These are phyloP conservation scores for Ogataea hybrid DNA, from an alignment of 1,139 yeast genomes.

Conservation along the genomic window DNA sequence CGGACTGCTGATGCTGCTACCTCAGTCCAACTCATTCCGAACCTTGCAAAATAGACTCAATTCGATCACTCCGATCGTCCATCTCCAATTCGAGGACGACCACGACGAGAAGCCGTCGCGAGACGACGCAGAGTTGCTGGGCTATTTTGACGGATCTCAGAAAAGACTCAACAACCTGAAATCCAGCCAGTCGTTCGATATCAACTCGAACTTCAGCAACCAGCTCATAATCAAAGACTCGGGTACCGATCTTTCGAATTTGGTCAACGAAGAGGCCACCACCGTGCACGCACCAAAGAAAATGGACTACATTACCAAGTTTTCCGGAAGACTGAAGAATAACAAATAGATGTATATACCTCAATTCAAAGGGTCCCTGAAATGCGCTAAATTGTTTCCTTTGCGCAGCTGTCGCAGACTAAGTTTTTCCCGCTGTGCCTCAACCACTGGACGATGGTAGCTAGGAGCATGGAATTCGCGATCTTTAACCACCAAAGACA, in stretches of 20 bases:
- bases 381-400: slow-evolving; percentile 63
- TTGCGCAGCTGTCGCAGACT: slow-evolving; percentile 41
- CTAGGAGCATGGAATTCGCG: background rate
- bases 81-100: slow-evolving; percentile 21
- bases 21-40: slow-evolving; percentile 92
- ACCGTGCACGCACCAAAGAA: slow-evolving; percentile 14
- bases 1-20: slow-evolving; percentile 90
- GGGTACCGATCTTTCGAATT: slow-evolving; percentile 10
- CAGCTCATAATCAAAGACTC: slow-evolving; percentile 16
- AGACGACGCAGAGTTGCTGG: slow-evolving; percentile 48
- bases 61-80: slow-evolving; percentile 42
- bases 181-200: slow-evolving; percentile 5
- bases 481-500: slow-evolving; percentile 43
- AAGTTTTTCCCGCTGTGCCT: slow-evolving; percentile 34
- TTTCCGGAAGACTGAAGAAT: slow-evolving; percentile 20
- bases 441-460: slow-evolving; percentile 33
- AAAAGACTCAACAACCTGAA: slow-evolving; percentile 45
- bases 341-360: slow-evolving; percentile 9
- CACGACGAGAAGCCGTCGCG: slow-evolving; percentile 8
- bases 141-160: slow-evolving; percentile 60
- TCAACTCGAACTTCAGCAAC: slow-evolving; percentile 11
- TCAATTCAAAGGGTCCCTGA: slow-evolving; percentile 49
- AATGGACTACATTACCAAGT: slow-evolving; percentile 23
- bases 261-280: slow-evolving; percentile 13
- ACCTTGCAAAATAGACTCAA: slow-evolving; percentile 75